Evolutionary conservation across 257 asterid species (phyloP), one percentile per base, ranked within the genome.

Genomic region (Hygrophila difformis): DNA sequence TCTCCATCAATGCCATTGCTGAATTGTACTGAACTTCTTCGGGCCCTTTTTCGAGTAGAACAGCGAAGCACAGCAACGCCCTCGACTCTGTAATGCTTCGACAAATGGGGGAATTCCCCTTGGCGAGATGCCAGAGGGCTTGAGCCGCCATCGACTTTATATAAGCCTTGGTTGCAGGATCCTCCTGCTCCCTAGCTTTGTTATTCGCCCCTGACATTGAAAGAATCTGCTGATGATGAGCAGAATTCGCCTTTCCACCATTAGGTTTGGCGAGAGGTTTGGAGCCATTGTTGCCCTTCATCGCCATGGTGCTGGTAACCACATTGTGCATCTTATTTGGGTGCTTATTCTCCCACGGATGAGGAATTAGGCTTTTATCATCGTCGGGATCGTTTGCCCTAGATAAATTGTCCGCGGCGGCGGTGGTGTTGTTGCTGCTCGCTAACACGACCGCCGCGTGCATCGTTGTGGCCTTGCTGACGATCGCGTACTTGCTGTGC

Each of bases 1-100:
- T 82, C 69, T 82, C 93, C 89, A 78, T 78, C 56, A 88, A 59
- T 1, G 93, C 94, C 97, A 78, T 81, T 3, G 93, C 88, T 0
- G 97, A 84, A 35, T 78, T 66, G 67, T 44, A 68, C 67, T 63
- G 81, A 35, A 81, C 93, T 15, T 84, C 84, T 14, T 67, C 60
- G 0, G 71, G 49, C 12, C 97, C 97, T 44, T 76, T 84, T 56
- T 88, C 89, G 24, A 78, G 28, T 7, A 84, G 87, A 9, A 68
- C 77, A 1, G 94, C 87, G 16, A 84, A 81, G 44, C 94, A 88
- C 21, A 84, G 24, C 12, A 84, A 18, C 1, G 93, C 95, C 47
- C 87, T 62, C 1, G 95, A 88, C 31, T 88, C 95, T 0, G 95
- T 88, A 15, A 88, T 88, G 71, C 80, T 88, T 11, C 71, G 71